Base-by-base conservation (phyloP, 2,329 filamentous ascomycete species). In the Hypoxylon sp. region DNA sequence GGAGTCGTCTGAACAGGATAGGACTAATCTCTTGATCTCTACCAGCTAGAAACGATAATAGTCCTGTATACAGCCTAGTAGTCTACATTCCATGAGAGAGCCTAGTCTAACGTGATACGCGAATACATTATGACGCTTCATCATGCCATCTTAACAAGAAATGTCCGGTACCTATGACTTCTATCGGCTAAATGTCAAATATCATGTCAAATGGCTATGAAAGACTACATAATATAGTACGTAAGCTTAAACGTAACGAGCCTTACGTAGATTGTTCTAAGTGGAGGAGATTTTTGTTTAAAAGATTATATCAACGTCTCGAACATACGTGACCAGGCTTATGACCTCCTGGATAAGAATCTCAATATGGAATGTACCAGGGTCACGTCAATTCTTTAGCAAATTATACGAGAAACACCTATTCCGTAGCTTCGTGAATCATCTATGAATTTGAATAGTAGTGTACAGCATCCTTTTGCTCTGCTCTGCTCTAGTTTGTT, bases 401-500 rank as follows among this genome's bases (percentile, higher is more conserved):
- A 20, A 57, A 11, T 5, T 17, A 30, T 44, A 4, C n/a, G 4
- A 37, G 14, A 25, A n/a, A 37, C 17, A 49, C 44, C 8, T 14
- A 2, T 48, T 40, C 31, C 8, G 56, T 30, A 65, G n/a, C 35
- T 50, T 61, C 63, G 50, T 66, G 44, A 66, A 27, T 57, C 63
- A 25, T 66, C 56, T 65, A 65, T 60, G 42, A 53, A 17, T 59
- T 50, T 22, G 27, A 2, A 11, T 35, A n/a, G 10, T 59, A 59
- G 48, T 31, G 57, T 66, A 66, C 63, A 66, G 20, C 33, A 55
- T 30, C 31, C 6, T 44, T 22, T 22, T n/a, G 5, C n/a, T n/a
- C n/a, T 25, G 25, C 11, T 57, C 49, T 33, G 31, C 49, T 61
- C 62, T 61, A 40, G 5, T 46, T 42, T 57, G 20, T n/a, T 30